phyloP scores from a whole-genome alignment of 2,329 filamentous ascomycete genomes.

The Nakataea oryzae region DNA sequence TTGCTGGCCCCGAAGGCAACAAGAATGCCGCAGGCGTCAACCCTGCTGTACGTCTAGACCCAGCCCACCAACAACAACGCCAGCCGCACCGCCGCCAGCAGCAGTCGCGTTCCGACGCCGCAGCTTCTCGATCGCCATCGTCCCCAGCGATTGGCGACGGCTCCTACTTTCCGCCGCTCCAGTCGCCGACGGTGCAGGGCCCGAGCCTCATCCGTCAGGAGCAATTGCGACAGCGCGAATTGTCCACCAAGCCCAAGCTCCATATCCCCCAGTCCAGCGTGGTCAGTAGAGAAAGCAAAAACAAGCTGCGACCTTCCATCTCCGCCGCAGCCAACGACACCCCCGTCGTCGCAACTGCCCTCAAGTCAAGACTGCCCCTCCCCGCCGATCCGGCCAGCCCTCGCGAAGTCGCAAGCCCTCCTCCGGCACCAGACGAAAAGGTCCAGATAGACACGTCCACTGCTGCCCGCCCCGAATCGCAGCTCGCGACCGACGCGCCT shows the following conservation, averaged over 20 bases:
- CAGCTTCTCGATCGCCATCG: neutral
- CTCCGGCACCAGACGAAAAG: neutral
- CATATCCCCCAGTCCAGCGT: neutral
- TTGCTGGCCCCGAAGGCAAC: too few relatives aligned
- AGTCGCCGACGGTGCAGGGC: neutral
- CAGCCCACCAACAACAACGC: too few relatives aligned
- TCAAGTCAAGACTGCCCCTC: too few relatives aligned
- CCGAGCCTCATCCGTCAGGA: neutral
- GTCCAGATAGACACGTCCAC: neutral
- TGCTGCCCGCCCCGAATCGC: neutral
- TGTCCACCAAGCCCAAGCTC: neutral
- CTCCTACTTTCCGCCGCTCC: neutral
- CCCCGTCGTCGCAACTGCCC: neutral
- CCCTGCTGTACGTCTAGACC: too few relatives aligned
- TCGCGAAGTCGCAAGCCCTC: neutral
- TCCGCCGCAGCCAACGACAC: neutral
- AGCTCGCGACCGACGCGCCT: neutral
- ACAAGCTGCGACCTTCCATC: neutral
- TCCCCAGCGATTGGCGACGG: neutral
- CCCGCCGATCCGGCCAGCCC: neutral
- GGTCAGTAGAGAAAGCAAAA: neutral
- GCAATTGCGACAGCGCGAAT: neutral
- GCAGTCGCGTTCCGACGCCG: neutral
- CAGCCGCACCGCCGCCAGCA: too few relatives aligned
- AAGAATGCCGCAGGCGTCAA: too few relatives aligned